Base-by-base conservation (phyloP, 2,329 filamentous ascomycete species). In the Aspergillus aculeatinus region DNA sequence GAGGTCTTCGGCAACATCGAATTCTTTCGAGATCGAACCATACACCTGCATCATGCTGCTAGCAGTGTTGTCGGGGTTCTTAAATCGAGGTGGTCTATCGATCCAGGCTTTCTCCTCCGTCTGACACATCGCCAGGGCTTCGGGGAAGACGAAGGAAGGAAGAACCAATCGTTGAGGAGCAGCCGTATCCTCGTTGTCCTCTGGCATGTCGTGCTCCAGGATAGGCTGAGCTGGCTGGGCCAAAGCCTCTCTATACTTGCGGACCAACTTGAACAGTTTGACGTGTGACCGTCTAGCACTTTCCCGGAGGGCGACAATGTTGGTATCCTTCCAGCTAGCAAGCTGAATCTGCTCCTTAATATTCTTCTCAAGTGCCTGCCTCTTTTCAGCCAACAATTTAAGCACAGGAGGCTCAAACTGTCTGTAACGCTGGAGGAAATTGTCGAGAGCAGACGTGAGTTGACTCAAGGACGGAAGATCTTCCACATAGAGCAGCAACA, bases 321-420 rank as follows among this genome's bases (percentile, higher is more conserved):
- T 99, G 23, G 91, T 96, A 68, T 99, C 95, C 74, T 96, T 97
- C 96, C 96, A 99, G 75, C 92, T 97, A 7, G 93, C 92, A 68
- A 99, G 81, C 55, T 96, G 86, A 16, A 99, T 84, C n/a, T 97
- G 88, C 67, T 98, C 91, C 72, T 90, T 94, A 83, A 98, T 91
- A 59, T 92, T 87, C 76, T 92, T 96, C 74, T 98, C 94, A n/a
- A 98, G 82, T 0, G 84, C 82, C 6, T 82, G 79, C 58, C 92
- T 86, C n/a, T 88, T 90, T 49, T 85, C 85, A 21, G 79, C 78
- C 39, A 97, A 83, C 1, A 82, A 78, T 62, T 91, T 88, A 12
- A 82, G 77, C 7, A 93, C 85, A 5, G 84, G 79, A 59, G 82
- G 80, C 70, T 89, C 85, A 68, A 91, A 96, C 33, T 90, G 86